Evolutionary conservation across 345 rosid species (phyloP), one percentile per base, ranked within the genome.

Genomic region (Toxicodendron radicans): DNA sequence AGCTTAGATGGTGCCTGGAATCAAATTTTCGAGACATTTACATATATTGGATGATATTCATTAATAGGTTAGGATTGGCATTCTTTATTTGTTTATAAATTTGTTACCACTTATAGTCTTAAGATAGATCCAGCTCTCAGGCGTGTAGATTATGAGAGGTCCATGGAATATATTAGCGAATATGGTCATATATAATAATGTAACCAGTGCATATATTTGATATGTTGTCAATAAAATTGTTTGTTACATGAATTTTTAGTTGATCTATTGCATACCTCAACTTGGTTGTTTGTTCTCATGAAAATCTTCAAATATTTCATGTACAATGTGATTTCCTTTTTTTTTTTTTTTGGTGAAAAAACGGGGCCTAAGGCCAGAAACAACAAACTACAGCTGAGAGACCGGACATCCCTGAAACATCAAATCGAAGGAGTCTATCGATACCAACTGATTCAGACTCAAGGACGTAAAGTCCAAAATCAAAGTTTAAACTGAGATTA

Each of bases 31-130:
- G 52, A 64, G 54, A 56, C 33, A 58, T n/a, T 23, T 64, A 65
- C 49, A 45, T 53, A 41, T 38, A 38, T 16, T 54, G 68, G 64
- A 46, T 68, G 23, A 11, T 68, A 59, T 72, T 49, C 21, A 35
- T 56, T 65, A 54, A 49, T 75, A 16, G 53, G 48, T 10, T 48
- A 32, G 57, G 41, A 64, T 79, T 69, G 5, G 52, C 79, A 79
- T 82, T 80, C 84, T 60, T 78, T 80, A 74, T 80, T 80, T 52
- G 73, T 80, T 74, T 57, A 72, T 78, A 72, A 20, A 38, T 62
- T 61, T 38, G 32, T 65, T 48, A 54, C 71, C 49, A 35, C 1
- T 60, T 30, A 43, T 54, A 46, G 63, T 14, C 64, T 49, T 48
- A 11, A 11, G 32, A 27, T 60, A 67, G 54, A 35, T 68, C n/a